Percentiles rank a stretch among this genome's conserved stretches.
These are phyloP conservation scores for Apostasia ramifera DNA, from an alignment of 106 monocot genomes.

Conservation along the genomic window DNA sequence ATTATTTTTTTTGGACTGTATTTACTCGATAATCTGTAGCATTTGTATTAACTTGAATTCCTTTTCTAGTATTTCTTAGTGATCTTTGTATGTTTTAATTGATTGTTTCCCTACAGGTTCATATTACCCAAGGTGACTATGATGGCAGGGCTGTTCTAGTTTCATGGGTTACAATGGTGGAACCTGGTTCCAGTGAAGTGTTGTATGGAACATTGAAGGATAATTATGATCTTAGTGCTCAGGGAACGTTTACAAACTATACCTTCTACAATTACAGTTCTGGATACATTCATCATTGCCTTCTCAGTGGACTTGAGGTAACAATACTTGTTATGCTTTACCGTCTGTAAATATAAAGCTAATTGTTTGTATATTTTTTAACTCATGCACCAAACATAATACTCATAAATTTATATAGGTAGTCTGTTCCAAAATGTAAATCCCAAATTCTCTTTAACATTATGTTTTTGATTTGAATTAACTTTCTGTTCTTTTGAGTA, in stretches of 20 bases:
- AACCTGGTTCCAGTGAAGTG: slow-evolving; percentile 67
- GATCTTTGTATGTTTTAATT: not conserved
- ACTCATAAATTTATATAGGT: no score
- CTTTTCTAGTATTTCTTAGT: not conserved
- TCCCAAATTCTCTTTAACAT: not conserved
- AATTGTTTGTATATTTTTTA: not conserved
- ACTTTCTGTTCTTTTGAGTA: not conserved
- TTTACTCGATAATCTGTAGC: no score
- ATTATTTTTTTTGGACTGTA: no score
- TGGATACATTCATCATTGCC: slow-evolving; percentile 92
- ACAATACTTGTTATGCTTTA: not conserved
- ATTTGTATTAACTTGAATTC: not conserved
- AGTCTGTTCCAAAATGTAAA: not conserved
- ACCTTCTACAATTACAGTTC: slow-evolving; percentile 80
- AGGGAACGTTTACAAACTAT: slow-evolving; percentile 67
- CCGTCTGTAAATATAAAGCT: not conserved
- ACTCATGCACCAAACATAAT: no score
- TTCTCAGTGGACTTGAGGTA: slow-evolving; percentile 79
- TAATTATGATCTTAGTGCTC: slow-evolving; percentile 48
- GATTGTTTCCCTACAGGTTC: slow-evolving; percentile 44
- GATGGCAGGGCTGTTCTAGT: slow-evolving; percentile 93
- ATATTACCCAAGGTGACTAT: slow-evolving; percentile 97
- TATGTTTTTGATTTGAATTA: not conserved
- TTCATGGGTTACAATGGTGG: slow-evolving; percentile 79
- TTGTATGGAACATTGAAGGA: slow-evolving; percentile 44